Percentiles rank a stretch among this genome's conserved stretches.
Evolutionary conservation across 306 rosid species (phyloP).

Genomic region (Notholithocarpus densiflorus): DNA sequence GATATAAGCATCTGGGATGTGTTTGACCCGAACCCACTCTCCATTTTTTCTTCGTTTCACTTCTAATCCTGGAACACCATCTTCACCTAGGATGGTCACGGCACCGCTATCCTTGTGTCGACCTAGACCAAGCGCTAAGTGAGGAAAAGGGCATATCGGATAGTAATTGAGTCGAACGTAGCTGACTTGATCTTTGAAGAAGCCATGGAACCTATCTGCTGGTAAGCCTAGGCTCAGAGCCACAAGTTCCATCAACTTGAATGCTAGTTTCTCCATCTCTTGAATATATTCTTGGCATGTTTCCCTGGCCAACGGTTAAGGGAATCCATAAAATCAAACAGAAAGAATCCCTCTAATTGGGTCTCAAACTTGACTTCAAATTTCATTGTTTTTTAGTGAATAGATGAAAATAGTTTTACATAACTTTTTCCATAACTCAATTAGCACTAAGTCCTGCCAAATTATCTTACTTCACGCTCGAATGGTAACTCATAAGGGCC

Average conservation of each 20-base stretch:
- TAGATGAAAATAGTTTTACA: too few species aligned
- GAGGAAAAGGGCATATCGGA: constrained; percentile 34
- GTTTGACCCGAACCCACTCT: constrained; percentile 65
- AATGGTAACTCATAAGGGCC: too few species aligned
- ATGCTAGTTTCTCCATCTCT: constrained; percentile 20
- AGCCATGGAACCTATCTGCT: too few species aligned
- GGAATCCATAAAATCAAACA: too few species aligned
- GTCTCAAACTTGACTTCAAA: too few species aligned
- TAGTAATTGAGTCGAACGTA: constrained; percentile 30
- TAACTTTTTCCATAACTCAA: too few species aligned
- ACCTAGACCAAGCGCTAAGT: constrained; percentile 31
- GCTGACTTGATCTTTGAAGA: not conserved
- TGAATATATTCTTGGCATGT: not conserved
- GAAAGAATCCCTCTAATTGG: too few species aligned
- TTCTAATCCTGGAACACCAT: constrained; percentile 21
- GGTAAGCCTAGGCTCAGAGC: constrained; percentile 19
- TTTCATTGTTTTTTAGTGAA: too few species aligned
- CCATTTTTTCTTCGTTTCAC: constrained; percentile 17
- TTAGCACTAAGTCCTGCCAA: too few species aligned
- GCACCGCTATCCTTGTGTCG: constrained; percentile 26
- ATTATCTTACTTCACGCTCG: too few species aligned
- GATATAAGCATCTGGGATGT: constrained; percentile 54
- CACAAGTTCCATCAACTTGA: constrained; percentile 29
- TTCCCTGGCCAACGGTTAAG: too few species aligned
- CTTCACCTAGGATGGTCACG: constrained; percentile 25